phyloP scores from a whole-genome alignment of 805 yeast genomes.

The Danielia reshetovae region DNA sequence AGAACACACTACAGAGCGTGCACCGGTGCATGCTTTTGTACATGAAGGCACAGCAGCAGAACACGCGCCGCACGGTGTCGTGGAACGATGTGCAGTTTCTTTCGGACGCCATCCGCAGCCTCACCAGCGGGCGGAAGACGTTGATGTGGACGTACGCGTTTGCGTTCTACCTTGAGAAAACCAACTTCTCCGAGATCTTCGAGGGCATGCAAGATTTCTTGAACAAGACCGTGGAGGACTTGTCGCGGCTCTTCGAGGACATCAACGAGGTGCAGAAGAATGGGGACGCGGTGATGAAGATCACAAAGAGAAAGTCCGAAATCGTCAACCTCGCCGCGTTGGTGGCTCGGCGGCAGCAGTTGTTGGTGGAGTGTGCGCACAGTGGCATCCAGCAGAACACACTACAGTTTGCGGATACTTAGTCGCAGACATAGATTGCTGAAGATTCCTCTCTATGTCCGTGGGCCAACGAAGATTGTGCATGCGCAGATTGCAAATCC shows the following conservation, averaged over 20 bases:
- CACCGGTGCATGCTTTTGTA: conserved; percentile 59
- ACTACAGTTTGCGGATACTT: conserved; percentile 15
- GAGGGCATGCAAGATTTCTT: conserved; percentile 68
- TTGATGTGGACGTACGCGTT: conserved; percentile 90
- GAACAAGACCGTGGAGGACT: conserved; percentile 62
- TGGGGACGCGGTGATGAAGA: conserved; percentile 21
- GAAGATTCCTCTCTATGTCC: background rate
- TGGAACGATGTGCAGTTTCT: conserved; percentile 90
- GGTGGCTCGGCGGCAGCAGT: conserved; percentile 36
- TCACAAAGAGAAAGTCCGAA: conserved; percentile 34
- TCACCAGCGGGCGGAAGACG: conserved; percentile 67
- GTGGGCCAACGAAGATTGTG: too few relatives aligned
- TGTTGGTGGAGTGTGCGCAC: conserved; percentile 42
- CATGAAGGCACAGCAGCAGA: conserved; percentile 53
- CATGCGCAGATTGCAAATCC: too few relatives aligned
- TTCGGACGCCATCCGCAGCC: conserved; percentile 61
- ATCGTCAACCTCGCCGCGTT: conserved; percentile 42
- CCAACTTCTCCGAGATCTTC: conserved; percentile 56
- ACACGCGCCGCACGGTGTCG: conserved; percentile 33
- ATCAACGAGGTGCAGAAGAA: conserved; percentile 27
- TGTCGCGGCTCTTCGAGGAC: conserved; percentile 56
- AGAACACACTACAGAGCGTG: conserved; percentile 56
- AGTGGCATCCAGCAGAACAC: conserved; percentile 36
- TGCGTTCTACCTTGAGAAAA: conserved; percentile 58
- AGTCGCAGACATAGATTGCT: background rate